Evolutionary conservation across 208 protist species (phyloP).

Genomic region (Leishmania amazonensis): DNA sequence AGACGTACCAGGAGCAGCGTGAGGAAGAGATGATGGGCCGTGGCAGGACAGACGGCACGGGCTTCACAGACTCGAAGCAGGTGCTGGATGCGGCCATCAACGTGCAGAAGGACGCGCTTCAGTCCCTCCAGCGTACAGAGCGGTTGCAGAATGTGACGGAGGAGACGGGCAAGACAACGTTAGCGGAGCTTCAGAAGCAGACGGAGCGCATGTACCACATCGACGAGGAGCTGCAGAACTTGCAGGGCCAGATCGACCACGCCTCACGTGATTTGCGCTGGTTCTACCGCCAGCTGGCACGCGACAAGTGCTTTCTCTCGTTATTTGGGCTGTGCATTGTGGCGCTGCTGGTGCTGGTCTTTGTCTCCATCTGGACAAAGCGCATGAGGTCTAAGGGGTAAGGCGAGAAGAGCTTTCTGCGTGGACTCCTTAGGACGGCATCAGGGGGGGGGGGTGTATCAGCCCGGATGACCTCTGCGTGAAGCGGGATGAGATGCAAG

Average conservation of each 20-base stretch:
- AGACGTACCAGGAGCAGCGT: conserved; percentile 61
- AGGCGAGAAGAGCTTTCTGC: background rate
- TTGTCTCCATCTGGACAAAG: conserved; percentile 73
- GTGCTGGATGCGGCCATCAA: conserved; percentile 74
- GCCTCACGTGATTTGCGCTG: conserved; percentile 70
- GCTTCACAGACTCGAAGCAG: conserved; percentile 73
- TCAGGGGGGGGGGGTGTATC: background rate
- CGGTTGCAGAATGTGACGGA: conserved; percentile 70
- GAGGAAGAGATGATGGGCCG: conserved; percentile 74
- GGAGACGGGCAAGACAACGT: conserved; percentile 67
- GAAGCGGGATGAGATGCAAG: background rate
- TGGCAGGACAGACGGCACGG: conserved; percentile 57
- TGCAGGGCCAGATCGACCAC: conserved; percentile 75
- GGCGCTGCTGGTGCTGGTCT: conserved; percentile 67
- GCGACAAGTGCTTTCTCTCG: conserved; percentile 79
- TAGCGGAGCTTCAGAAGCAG: conserved; percentile 66
- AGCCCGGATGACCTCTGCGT: background rate
- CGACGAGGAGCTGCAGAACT: conserved; percentile 76
- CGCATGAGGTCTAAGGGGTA: background rate
- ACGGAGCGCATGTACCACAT: conserved; percentile 83
- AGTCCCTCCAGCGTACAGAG: conserved; percentile 77
- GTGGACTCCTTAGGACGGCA: background rate
- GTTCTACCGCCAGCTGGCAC: conserved; percentile 79
- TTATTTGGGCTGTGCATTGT: conserved; percentile 71
- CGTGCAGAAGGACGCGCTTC: conserved; percentile 73